phyloP scores from a whole-genome alignment of 2,329 filamentous ascomycete genomes.

The Exophiala viscosa region DNA sequence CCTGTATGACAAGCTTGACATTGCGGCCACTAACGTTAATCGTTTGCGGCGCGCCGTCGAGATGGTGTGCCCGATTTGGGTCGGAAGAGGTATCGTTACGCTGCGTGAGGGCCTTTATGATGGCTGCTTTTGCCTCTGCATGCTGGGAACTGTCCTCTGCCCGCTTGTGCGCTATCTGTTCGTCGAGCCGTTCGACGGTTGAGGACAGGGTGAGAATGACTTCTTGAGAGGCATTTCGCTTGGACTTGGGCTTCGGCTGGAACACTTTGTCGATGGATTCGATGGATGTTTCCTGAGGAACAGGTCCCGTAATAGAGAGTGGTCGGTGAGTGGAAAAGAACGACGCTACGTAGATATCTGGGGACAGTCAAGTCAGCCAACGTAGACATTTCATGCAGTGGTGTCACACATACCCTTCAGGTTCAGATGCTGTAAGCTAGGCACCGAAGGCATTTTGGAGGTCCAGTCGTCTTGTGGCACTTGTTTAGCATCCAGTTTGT shows the following conservation, averaged over 20 bases:
- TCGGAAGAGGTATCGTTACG: slow-evolving; percentile 23
- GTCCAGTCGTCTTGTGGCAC: slow-evolving; percentile 34
- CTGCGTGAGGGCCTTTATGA: slow-evolving; percentile 40
- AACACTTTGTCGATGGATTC: slow-evolving; percentile 85
- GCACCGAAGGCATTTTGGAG: slow-evolving; percentile 46
- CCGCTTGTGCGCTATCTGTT: slow-evolving; percentile 36
- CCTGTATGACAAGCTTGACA: slow-evolving; percentile 63
- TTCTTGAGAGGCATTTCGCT: slow-evolving; percentile 48
- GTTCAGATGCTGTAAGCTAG: slow-evolving; percentile 47
- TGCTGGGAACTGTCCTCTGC: slow-evolving; percentile 57
- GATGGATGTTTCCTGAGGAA: slow-evolving; percentile 67
- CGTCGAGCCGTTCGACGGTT: slow-evolving; percentile 43
- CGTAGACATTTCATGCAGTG: slow-evolving; percentile 9
- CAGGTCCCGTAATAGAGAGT: slow-evolving; percentile 78
- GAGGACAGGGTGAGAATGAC: slow-evolving; percentile 64
- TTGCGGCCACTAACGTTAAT: slow-evolving; percentile 39
- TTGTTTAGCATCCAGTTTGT: slow-evolving; percentile 31
- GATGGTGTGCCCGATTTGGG: slow-evolving; percentile 36
- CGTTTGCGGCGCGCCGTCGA: slow-evolving; percentile 48
- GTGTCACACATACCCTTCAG: slow-evolving; percentile 39
- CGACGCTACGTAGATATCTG: slow-evolving; percentile 81
- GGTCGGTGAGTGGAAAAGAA: slow-evolving; percentile 97
- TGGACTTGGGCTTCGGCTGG: slow-evolving; percentile 51
- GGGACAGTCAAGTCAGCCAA: background rate
- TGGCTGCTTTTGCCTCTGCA: slow-evolving; percentile 48